Percentiles rank a stretch among this genome's conserved stretches.
phyloP scores from a whole-genome alignment of 352 stramenopile genomes.

The Phytopythium oedochilum region DNA sequence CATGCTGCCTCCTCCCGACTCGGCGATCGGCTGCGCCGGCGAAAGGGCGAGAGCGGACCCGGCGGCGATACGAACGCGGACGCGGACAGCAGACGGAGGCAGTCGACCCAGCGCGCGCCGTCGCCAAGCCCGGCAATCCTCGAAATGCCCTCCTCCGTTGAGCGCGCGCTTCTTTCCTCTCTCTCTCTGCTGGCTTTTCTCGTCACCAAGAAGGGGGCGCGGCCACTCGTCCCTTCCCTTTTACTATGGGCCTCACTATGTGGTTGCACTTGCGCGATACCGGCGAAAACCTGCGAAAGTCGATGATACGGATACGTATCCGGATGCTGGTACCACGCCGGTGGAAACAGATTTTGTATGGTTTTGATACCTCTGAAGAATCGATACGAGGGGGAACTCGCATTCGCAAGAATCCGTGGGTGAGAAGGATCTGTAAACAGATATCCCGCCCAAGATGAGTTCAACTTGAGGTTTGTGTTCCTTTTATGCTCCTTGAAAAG shows the following conservation, averaged over 20 bases:
- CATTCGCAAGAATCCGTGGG: no score
- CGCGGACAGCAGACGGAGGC: no score
- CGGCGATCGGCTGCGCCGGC: no score
- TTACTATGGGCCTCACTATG: not conserved
- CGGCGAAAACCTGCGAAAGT: not conserved
- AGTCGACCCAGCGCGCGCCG: no score
- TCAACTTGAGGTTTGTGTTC: not conserved
- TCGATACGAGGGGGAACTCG: no score
- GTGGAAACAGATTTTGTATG: no score
- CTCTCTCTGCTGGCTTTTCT: not conserved
- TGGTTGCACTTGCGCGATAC: not conserved
- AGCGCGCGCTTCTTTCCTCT: not conserved
- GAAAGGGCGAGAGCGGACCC: no score
- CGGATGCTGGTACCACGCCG: not conserved
- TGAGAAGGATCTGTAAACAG: not conserved
- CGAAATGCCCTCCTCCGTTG: not conserved
- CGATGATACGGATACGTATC: not conserved
- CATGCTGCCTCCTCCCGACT: not conserved
- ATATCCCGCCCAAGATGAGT: not conserved
- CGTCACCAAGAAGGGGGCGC: not conserved
- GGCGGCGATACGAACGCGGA: no score
- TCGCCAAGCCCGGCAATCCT: not conserved
- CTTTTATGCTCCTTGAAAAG: no score
- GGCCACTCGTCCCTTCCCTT: conserved; percentile 1
- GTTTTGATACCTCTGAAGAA: no score